Percentiles rank a stretch among this genome's conserved stretches.
Evolutionary conservation across 345 rosid species (phyloP).

Genomic region (Eucalyptus virginea): DNA sequence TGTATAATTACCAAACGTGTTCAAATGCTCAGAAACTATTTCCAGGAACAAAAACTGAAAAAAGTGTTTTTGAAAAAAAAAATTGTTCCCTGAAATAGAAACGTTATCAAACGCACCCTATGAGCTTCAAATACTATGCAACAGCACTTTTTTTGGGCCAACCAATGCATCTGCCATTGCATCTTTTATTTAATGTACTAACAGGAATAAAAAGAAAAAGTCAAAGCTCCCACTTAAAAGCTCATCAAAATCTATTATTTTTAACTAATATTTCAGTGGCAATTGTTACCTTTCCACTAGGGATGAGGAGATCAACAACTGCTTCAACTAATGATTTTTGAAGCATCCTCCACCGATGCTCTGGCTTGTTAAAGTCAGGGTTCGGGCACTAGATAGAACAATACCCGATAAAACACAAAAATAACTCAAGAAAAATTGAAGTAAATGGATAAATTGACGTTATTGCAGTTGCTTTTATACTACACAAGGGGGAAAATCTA

Average conservation of each 20-base stretch:
- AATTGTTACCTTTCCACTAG: constrained; percentile 41
- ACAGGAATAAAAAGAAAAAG: not conserved
- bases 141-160: not conserved
- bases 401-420: not conserved
- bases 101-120: not conserved
- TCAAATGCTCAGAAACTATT: too few species aligned
- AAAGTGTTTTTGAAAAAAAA: too few species aligned
- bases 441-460: not conserved
- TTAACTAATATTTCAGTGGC: not conserved
- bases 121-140: not conserved
- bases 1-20: too few species aligned
- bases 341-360: constrained; percentile 63
- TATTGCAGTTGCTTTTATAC: not conserved
- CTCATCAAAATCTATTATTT: not conserved
- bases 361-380: constrained; percentile 57
- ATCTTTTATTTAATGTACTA: not conserved
- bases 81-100: fast-evolving
- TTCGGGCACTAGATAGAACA: constrained; percentile 43
- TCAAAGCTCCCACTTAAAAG: not conserved
- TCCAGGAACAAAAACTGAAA: fast-evolving
- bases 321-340: constrained; percentile 54
- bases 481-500: not conserved
- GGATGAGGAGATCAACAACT: constrained; percentile 36
- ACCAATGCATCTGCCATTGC: not conserved
- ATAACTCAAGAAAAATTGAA: not conserved